Evolutionary conservation across 768 basidiomycete species (phyloP), one percentile per base, ranked within the genome.

Genomic region (Suillus sp.): DNA sequence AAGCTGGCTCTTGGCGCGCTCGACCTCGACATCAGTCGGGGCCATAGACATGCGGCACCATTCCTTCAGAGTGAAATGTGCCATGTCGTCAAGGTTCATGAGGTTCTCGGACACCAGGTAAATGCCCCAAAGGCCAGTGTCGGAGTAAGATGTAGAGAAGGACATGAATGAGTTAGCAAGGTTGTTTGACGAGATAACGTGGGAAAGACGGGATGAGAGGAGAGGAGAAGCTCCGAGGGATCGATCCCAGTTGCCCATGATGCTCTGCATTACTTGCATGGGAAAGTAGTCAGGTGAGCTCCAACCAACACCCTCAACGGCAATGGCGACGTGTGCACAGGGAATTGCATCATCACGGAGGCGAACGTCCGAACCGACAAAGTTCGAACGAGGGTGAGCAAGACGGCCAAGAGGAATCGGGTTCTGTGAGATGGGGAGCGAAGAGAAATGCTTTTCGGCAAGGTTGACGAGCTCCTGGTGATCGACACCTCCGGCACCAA

Each of bases 131-230:
- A 99, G 87, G 63, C 97, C 97, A 22, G 96, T 99, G 78, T 99
- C 97, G 7, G 95, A 95, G 83, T 99, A 99, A 7, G 92, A 94
- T 1, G 96, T 99, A 20, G 95, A 96, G 89, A 99, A 99, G 60
- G 92, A 93, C 93, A 98, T 96, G 90, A 92, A 99, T 63, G 91
- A 94, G 83, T 99, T 99, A 72, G 97, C 97, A 74, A 99, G 93
- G 83, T 93, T 92, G 85, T 98, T 89, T 60, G 84, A 82, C 42
- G 94, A 92, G 71, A 99, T 84, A 76, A 95, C 91, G 77, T 96
- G 91, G 30, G 92, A 92, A 61, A 99, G 89, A 59, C 91, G 88
- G 59, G 95, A 97, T 64, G 93, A 95, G 66, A 96, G 87, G 60
- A 97, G 83, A 27, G 93, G 84, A 3, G 93, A 90, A 55, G 94